Percentiles rank a stretch among this genome's conserved stretches.
Conservation (phyloP, 1,284 basidiomycete genomes). For the Cryptococcus depauperatus region DNA sequence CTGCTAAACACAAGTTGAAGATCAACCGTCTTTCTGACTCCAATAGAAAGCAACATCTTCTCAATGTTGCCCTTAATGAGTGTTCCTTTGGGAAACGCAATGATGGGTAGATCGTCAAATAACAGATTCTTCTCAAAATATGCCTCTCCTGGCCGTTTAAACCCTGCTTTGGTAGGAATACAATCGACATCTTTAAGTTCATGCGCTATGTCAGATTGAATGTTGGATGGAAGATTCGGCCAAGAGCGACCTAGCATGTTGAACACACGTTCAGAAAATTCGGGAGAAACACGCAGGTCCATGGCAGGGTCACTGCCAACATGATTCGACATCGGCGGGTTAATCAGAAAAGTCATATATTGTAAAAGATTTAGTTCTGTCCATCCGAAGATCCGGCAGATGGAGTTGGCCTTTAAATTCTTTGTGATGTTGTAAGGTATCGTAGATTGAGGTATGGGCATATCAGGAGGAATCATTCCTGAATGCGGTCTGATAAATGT, state of each 20-base stretch:
- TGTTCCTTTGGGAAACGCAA: constrained; percentile 62
- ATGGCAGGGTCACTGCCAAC: constrained; percentile 49
- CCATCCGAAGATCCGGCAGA: constrained; percentile 68
- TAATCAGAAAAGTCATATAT: constrained; percentile 65
- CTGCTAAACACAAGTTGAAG: constrained; percentile 73
- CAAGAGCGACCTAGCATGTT: constrained; percentile 64
- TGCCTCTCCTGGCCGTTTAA: constrained; percentile 64
- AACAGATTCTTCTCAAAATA: constrained; percentile 85
- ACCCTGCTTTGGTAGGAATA: constrained; percentile 74
- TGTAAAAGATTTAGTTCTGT: constrained; percentile 65
- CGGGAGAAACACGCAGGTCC: constrained; percentile 60
- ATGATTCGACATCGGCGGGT: constrained; percentile 49
- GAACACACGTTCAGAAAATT: constrained; percentile 78
- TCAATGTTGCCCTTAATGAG: constrained; percentile 68
- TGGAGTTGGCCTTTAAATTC: constrained; percentile 53
- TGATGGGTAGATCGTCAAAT: constrained; percentile 79
- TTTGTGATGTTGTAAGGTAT: constrained; percentile 65
- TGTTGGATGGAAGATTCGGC: constrained; percentile 57
- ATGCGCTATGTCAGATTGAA: constrained; percentile 54
- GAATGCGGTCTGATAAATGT: constrained; percentile 66
- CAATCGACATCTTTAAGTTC: constrained; percentile 61
- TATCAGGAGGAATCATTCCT: constrained; percentile 66
- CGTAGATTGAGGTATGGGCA: constrained; percentile 70
- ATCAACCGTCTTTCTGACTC: constrained; percentile 86
- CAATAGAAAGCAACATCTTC: constrained; percentile 65